Base-by-base conservation (phyloP, 1,284 basidiomycete species). In the Flammula alnicola region DNA sequence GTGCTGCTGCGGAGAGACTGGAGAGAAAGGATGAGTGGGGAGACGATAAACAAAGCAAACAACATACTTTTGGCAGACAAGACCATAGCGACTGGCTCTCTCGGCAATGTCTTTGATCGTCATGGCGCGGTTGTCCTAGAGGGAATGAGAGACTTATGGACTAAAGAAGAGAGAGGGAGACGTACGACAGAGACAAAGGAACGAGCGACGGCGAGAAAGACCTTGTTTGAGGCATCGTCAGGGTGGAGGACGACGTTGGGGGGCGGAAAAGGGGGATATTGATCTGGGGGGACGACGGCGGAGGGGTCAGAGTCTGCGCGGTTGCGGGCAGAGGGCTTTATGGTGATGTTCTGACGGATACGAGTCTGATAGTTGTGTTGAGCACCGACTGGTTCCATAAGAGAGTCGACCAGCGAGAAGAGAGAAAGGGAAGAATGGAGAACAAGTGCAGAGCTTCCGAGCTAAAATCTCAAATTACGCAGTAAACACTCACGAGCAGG, bases 71-170 rank as follows among this genome's bases (percentile, higher is more conserved):
- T 86, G 85, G 67, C 86, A 88, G 54, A 79, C 72, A 10, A 88
- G 72, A 47, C 87, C 88, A 62, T 74, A 78, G 57, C 73, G 72
- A 59, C 83, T 75, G 32, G 80, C 77, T 71, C 84, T 78, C 57
- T 88, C 85, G 33, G 87, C 82, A 47, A 90, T 80, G 71, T 90
- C 87, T 65, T 90, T 90, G 71, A 90, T 84, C 35, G 87, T 90
- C 83, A 89, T 87, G 33, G 87, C 87, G 40, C 85, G 80, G 67
- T 90, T 90, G 63, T 85, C 79, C 85, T 88, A 45, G 50, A 38
- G 39, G 36, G 57, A 38, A 44, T 55, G 54, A 51, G 51, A 35
- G 44, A 51, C 30, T 41, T 38, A 50, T 32, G 49, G 51, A 48
- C 44, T 44, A 36, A 45, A 29, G 44, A 46, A 51, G 30, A 30